Percentiles rank a stretch among this genome's conserved stretches.
These are phyloP conservation scores for Monoraphidium neglectum DNA, from an alignment of 139 green algal species.

Conservation along the genomic window DNA sequence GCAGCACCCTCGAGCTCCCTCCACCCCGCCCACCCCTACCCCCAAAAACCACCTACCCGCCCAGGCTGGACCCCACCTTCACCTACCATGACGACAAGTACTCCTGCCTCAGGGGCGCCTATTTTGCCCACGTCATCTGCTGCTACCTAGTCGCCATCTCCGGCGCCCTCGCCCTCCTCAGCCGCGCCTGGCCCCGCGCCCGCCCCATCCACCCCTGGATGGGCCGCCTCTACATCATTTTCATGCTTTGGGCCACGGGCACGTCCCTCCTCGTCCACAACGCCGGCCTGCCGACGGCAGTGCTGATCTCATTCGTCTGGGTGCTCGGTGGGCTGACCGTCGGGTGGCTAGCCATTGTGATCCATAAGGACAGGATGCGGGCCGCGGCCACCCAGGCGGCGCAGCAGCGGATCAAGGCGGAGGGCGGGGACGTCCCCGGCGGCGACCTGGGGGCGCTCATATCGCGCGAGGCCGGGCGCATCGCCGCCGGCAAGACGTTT, in stretches of 20 bases:
- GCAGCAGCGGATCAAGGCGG: too few relatives aligned
- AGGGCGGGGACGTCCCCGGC: not conserved
- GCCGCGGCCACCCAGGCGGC: too few relatives aligned
- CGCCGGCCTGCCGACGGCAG: slow-evolving; percentile 18
- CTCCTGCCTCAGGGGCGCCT: slow-evolving; percentile 16
- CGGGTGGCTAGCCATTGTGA: slow-evolving; percentile 10
- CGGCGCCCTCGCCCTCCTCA: slow-evolving; percentile 1
- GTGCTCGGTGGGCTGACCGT: slow-evolving; percentile 13
- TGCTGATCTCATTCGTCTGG: slow-evolving; percentile 26
- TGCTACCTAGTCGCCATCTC: slow-evolving; percentile 18
- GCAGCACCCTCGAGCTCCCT: too few relatives aligned
- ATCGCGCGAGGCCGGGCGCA: not conserved
- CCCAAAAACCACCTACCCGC: too few relatives aligned
- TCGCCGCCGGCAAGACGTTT: slow-evolving; percentile 16
- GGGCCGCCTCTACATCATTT: slow-evolving; percentile 18
- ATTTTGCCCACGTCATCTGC: slow-evolving; percentile 29
- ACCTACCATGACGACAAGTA: slow-evolving; percentile 28
- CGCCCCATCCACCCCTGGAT: slow-evolving; percentile 1
- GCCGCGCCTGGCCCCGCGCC: not conserved
- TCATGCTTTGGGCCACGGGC: slow-evolving; percentile 22
- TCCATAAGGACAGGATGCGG: slow-evolving; percentile 11
- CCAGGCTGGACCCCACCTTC: slow-evolving; percentile 6
- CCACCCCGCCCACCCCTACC: too few relatives aligned
- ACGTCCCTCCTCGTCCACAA: slow-evolving; percentile 24
- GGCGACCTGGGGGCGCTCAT: not conserved